A percentile compares a stretch with the other conserved stretches of the same genome.
These are phyloP conservation scores for Mrakia blollopis DNA, from an alignment of 768 basidiomycete genomes.

Conservation along the genomic window DNA sequence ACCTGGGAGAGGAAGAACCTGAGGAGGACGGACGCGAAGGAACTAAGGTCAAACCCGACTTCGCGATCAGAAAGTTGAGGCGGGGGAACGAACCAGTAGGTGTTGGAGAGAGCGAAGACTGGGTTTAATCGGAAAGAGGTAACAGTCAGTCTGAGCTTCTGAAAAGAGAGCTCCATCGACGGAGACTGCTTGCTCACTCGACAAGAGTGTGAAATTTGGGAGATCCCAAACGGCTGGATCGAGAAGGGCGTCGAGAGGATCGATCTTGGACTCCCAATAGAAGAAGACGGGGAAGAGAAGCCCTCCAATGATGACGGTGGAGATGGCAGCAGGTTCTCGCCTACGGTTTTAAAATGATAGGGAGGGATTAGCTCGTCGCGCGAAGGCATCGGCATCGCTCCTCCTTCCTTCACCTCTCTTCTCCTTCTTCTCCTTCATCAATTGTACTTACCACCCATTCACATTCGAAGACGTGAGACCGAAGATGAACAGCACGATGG, in stretches of 20 bases:
- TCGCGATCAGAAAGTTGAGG: no score
- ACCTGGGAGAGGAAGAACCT: neutral
- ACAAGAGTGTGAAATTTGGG: constrained; percentile 37
- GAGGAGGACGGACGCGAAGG: neutral
- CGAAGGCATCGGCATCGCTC: no score
- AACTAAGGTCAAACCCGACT: neutral
- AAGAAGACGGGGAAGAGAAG: constrained; percentile 37
- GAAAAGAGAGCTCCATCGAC: no score
- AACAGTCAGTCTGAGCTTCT: neutral
- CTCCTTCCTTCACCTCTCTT: no score
- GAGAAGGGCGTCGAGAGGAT: constrained; percentile 21
- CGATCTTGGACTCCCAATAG: constrained; percentile 33
- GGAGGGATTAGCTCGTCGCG: neutral
- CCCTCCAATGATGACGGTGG: constrained; percentile 35
- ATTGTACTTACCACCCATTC: neutral
- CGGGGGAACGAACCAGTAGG: neutral
- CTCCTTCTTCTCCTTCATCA: no score
- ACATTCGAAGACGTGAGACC: neutral
- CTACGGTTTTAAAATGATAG: neutral
- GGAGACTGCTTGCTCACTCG: constrained; percentile 36
- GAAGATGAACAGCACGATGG: constrained; percentile 36
- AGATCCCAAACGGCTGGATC: constrained; percentile 35
- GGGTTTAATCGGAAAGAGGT: neutral
- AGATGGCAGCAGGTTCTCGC: constrained; percentile 34
- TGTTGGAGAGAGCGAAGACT: neutral